phyloP scores from a whole-genome alignment of 768 basidiomycete genomes.

The Boletellus sp. region DNA sequence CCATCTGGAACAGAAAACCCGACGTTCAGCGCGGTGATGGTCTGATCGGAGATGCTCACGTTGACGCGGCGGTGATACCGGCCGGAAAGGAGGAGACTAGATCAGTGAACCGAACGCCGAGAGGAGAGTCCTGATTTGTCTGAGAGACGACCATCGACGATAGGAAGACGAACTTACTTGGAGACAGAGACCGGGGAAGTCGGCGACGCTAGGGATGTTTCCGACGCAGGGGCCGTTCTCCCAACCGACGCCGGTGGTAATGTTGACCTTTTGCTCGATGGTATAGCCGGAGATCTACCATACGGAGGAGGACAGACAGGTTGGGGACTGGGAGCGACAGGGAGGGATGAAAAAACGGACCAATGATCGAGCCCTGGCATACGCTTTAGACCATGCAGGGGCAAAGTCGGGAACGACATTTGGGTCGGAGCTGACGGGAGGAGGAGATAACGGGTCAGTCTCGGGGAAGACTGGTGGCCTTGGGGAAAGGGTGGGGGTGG shows the following conservation, averaged over 20 bases:
- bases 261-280: constrained; percentile 60
- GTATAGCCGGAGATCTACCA: constrained; percentile 45
- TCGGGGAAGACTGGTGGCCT: constrained; percentile 51
- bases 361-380: constrained; percentile 53
- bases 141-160: not conserved
- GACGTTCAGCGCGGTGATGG: not conserved
- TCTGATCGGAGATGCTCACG: constrained; percentile 42
- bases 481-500: constrained; percentile 54
- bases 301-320: not conserved
- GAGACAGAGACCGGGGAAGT: constrained; percentile 69
- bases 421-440: constrained; percentile 43
- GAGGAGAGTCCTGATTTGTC: constrained; percentile 56
- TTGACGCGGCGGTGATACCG: constrained; percentile 78
- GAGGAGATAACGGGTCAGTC: constrained; percentile 55
- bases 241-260: constrained; percentile 57
- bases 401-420: constrained; percentile 43
- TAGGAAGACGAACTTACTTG: constrained; percentile 40
- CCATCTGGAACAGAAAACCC: constrained; percentile 41
- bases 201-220: constrained; percentile 52
- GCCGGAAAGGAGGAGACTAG: constrained; percentile 78
- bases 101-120: constrained; percentile 75
- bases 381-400: constrained; percentile 55
- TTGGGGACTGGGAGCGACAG: not conserved
- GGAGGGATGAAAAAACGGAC: constrained; percentile 32
- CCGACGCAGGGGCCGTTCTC: constrained; percentile 63